Base-by-base conservation (phyloP, 495 filamentous ascomycete species). In the Neurospora sp. region DNA sequence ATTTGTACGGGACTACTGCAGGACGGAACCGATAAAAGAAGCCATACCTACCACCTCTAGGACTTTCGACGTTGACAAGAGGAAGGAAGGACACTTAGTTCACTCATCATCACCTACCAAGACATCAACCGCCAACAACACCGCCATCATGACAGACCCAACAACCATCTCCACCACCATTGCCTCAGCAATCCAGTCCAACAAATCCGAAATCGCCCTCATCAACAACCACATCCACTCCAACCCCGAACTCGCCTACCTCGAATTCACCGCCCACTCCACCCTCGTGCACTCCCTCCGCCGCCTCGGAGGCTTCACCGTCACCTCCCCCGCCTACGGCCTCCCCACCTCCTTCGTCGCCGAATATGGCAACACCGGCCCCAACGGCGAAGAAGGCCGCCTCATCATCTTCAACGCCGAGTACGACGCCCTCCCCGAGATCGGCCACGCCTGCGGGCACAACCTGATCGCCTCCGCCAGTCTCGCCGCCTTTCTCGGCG, bases 401-500 rank as follows among this genome's bases (percentile, higher is more conserved):
- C 78, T 87, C 0, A 76, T 90, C 20, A 78, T 83, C n/a, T 89
- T 86, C 79, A 89, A 88, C 72, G 87, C 86, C 38, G 88, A 90
- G 79, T 89, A 89, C 69, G 87, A 84, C 72, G 82, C 83, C 12
- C 76, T 84, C 5, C 84, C 83, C 14, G 80, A 79, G 78, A 75
- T 84, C 79, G 72, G 88, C 77, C 75, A 89, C 78, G 71, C 86
- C 74, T 73, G 87, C 80, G 90, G 90, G 1, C 90, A 92, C 81
- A 92, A 92, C 75, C 82, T 92, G 2, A 92, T 92, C 73, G 85
- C 90, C 0, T 89, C 86, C 0, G 83, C 86, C n/a, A 89, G 88
- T 4, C 77, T 92, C 9, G 85, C 86, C 2, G 87, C 85, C 1
- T 90, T 89, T 39, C 79, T 92, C 18, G 89, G 87, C 5, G 79